phyloP scores from a whole-genome alignment of 108 stramenopile genomes.

The Nitzschia sp. region DNA sequence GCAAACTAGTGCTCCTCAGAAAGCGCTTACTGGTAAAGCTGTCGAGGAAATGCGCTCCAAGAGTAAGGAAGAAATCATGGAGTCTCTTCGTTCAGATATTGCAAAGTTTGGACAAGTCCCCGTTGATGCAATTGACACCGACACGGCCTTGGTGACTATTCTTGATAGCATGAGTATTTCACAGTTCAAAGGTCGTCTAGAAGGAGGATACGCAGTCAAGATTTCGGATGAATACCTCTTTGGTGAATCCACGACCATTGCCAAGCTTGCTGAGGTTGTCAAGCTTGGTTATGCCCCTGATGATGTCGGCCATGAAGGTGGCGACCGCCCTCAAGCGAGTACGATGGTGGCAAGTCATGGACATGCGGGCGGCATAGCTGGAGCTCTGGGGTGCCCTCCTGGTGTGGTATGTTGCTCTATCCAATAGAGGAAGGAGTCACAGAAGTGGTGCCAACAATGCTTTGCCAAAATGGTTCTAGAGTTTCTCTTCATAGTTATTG shows the following conservation, averaged over 20 bases:
- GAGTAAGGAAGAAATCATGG: constrained; percentile 57
- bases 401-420: constrained; percentile 60
- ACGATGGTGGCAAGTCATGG: constrained; percentile 26
- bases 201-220: constrained; percentile 57
- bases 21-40: constrained; percentile 9
- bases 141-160: constrained; percentile 61
- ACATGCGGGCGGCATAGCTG: constrained; percentile 61
- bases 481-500: no score
- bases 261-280: constrained; percentile 78
- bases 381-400: constrained; percentile 76
- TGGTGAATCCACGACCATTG: constrained; percentile 68
- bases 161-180: constrained; percentile 81
- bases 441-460: background rate
- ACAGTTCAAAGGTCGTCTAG: constrained; percentile 84
- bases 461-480: no score
- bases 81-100: constrained; percentile 57
- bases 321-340: constrained; percentile 3
- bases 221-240: constrained; percentile 89
- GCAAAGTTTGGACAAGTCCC: constrained; percentile 52
- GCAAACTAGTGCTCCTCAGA: constrained; percentile 1
- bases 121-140: constrained; percentile 51
- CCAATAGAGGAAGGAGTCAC: constrained; percentile 7
- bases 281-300: constrained; percentile 75
- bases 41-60: constrained; percentile 46
- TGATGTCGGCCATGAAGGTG: constrained; percentile 39